Evolutionary conservation across 371 early-diverging fungal genomes (phyloP).

Genomic region (Haplosporangium sp.): DNA sequence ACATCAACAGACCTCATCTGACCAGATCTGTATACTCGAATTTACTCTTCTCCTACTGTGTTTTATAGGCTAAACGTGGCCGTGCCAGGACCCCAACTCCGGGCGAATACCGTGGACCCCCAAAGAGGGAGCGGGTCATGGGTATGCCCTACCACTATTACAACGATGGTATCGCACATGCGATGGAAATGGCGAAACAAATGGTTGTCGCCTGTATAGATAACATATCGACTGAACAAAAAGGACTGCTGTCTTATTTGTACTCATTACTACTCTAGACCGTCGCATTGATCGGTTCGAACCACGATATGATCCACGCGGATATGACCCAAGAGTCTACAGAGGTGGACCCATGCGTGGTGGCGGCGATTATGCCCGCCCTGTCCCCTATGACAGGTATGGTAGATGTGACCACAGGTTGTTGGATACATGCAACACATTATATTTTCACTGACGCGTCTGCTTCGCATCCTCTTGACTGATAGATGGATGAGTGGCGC

Average conservation of each 20-base stretch:
- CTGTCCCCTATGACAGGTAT: constrained; percentile 58
- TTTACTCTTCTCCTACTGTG: no score
- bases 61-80: constrained; percentile 71
- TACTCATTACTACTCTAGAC: constrained; percentile 37
- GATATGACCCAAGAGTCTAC: constrained; percentile 35
- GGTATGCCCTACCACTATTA: constrained; percentile 37
- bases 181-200: constrained; percentile 17
- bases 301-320: constrained; percentile 59
- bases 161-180: constrained; percentile 24
- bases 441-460: neutral
- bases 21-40: no score
- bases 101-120: constrained; percentile 88
- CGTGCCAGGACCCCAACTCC: constrained; percentile 89
- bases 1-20: no score
- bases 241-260: neutral
- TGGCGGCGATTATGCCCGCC: constrained; percentile 25
- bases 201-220: constrained; percentile 14
- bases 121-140: constrained; percentile 61
- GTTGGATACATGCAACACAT: neutral
- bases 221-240: neutral
- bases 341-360: constrained; percentile 33
- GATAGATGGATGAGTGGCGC: constrained; percentile 35
- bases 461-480: neutral
- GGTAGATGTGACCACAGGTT: neutral
- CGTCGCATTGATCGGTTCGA: constrained; percentile 66